Percentiles rank a stretch among this genome's conserved stretches.
phyloP scores from a whole-genome alignment of 2,329 filamentous ascomycete genomes.

The Alternaria sp. region DNA sequence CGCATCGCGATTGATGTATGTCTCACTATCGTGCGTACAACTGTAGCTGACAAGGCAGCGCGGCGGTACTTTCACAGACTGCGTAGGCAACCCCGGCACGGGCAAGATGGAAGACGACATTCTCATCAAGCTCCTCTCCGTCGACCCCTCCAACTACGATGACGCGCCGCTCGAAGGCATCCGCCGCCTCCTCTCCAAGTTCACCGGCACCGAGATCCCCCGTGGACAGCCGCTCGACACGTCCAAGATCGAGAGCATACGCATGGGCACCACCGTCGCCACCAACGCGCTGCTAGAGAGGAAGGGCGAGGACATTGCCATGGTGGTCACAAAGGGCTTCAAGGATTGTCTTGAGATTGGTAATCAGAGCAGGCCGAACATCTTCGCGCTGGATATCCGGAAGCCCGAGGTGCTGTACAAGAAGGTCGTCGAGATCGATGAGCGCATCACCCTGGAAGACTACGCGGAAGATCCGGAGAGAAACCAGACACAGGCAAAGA shows the following conservation, averaged over 20 bases:
- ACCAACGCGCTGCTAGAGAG: conserved; percentile 90
- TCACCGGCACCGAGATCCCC: conserved; percentile 76
- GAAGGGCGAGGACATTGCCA: conserved; percentile 86
- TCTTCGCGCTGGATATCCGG: conserved; percentile 87
- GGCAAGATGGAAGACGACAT: conserved; percentile 75
- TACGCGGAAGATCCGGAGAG: conserved; percentile 86
- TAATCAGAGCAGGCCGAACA: conserved; percentile 86
- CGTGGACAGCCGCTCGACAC: conserved; percentile 83
- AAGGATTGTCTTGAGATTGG: conserved; percentile 87
- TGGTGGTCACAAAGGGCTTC: conserved; percentile 88
- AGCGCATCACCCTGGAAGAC: conserved; percentile 88
- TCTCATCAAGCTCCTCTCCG: conserved; percentile 86
- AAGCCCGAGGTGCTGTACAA: conserved; percentile 89
- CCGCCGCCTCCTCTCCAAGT: conserved; percentile 80
- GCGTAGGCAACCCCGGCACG: conserved; percentile 78
- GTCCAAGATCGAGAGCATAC: conserved; percentile 82
- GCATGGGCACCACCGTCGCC: conserved; percentile 95
- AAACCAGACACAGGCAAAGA: conserved; percentile 61
- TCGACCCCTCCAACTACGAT: conserved; percentile 87
- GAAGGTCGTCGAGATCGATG: conserved; percentile 84
- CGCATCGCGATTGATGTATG: conserved; percentile 71
- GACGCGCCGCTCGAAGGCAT: conserved; percentile 94
- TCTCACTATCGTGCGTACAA: not conserved
- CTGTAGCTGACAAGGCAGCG: conserved; percentile 55
- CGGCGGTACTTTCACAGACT: conserved; percentile 92